A percentile compares a stretch with the other conserved stretches of the same genome.
phyloP scores from a whole-genome alignment of 139 green algal species.

The Eudorina sp. region DNA sequence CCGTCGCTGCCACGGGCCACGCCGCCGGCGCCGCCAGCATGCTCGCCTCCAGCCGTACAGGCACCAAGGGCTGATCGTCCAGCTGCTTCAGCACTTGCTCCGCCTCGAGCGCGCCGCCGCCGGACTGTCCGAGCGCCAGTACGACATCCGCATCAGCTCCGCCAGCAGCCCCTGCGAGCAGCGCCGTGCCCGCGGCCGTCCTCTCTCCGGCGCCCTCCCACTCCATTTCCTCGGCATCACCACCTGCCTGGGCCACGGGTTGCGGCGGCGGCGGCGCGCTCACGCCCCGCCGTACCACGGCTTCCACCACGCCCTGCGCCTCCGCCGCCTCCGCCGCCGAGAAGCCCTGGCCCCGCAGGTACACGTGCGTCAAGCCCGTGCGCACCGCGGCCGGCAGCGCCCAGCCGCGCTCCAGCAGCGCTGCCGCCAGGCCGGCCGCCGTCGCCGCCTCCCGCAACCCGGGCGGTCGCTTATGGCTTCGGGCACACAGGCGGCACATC shows the following conservation, averaged over 20 bases:
- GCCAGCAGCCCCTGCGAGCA: not conserved
- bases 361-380: conserved; percentile 67
- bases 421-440: conserved; percentile 66
- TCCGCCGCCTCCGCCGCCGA: conserved; percentile 5
- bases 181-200: not conserved
- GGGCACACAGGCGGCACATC: conserved; percentile 38
- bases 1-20: conserved; percentile 18
- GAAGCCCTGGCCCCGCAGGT: conserved; percentile 51
- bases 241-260: not conserved
- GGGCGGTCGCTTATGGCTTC: conserved; percentile 59
- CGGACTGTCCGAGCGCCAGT: not conserved
- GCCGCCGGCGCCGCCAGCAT: conserved; percentile 38
- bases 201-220: conserved; percentile 11
- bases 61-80: conserved; percentile 16
- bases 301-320: not conserved
- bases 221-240: not conserved
- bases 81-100: not conserved
- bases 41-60: not conserved
- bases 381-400: conserved; percentile 56
- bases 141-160: not conserved
- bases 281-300: not conserved
- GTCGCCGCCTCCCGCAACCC: conserved; percentile 66
- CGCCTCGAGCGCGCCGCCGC: not conserved
- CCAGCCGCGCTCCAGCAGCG: conserved; percentile 76
- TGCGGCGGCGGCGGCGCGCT: not conserved